phyloP scores from a whole-genome alignment of 106 monocot species.

The Hemerocallis citrina region DNA sequence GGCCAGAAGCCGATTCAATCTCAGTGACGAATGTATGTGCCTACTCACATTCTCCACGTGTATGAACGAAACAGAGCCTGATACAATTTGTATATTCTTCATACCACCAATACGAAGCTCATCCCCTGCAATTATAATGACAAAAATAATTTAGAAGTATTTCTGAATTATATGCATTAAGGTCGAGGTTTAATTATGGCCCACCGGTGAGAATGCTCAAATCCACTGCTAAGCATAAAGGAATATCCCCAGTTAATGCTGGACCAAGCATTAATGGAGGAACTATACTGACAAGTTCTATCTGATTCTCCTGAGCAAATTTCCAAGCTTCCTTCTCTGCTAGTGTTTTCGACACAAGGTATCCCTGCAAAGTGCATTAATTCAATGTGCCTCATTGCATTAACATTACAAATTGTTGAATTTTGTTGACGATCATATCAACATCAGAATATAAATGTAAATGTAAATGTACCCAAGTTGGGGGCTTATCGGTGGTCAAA shows the following conservation, averaged over 20 bases:
- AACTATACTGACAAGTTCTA: not conserved
- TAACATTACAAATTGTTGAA: not conserved
- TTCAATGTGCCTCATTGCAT: not conserved
- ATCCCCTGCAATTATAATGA: conserved; percentile 9
- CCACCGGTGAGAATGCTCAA: conserved; percentile 23
- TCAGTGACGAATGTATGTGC: conserved; percentile 34
- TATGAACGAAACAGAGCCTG: conserved; percentile 22
- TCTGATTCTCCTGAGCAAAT: not conserved
- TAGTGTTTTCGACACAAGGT: not conserved
- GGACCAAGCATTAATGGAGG: not conserved
- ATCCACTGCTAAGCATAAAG: not conserved
- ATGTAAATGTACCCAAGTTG: not conserved
- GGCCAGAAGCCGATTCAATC: conserved; percentile 20
- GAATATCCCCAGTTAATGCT: not conserved
- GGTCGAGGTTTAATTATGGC: not conserved
- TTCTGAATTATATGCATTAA: not conserved
- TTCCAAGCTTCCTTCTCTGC: not conserved
- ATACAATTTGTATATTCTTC: conserved; percentile 21
- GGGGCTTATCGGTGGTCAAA: not conserved
- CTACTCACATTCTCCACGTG: conserved; percentile 34
- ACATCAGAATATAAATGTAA: no score
- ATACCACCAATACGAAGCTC: not conserved
- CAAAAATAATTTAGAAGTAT: no score
- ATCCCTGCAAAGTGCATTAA: not conserved
- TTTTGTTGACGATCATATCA: no score